A percentile compares a stretch with the other conserved stretches of the same genome.
phyloP scores from a whole-genome alignment of 768 basidiomycete species.

The Ramaria sp. region DNA sequence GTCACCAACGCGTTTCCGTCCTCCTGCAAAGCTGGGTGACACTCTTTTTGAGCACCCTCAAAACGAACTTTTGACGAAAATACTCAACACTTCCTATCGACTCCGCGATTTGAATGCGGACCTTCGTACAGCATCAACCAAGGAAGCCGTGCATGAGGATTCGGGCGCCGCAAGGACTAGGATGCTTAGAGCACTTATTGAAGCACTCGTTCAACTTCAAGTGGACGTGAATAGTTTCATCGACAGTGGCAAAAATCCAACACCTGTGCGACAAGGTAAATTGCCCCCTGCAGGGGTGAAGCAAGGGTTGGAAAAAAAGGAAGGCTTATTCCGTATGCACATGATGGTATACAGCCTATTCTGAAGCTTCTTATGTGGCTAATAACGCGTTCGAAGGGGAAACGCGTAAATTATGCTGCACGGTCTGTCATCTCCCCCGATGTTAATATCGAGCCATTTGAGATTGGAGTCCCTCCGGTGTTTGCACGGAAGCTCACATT shows the following conservation, averaged over 20 bases:
- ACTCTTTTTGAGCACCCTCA: conserved; percentile 93
- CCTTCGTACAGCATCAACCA: conserved; percentile 50
- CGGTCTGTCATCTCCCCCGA: conserved; percentile 99
- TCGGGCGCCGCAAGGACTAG: conserved; percentile 43
- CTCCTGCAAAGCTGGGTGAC: conserved; percentile 85
- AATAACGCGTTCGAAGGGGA: conserved; percentile 51
- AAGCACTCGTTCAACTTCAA: conserved; percentile 81
- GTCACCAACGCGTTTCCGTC: conserved; percentile 91
- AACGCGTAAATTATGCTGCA: conserved; percentile 98
- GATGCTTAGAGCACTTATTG: conserved; percentile 60
- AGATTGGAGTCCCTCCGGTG: conserved; percentile 96
- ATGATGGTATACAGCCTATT: conserved; percentile 71
- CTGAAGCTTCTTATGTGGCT: neutral
- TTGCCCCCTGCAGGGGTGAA: conserved; percentile 90
- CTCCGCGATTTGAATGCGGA: conserved; percentile 67
- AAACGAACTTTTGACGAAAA: conserved; percentile 77
- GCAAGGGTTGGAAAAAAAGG: conserved; percentile 97
- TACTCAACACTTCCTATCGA: conserved; percentile 71
- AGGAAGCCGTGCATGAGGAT: conserved; percentile 29
- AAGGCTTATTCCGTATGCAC: conserved; percentile 93
- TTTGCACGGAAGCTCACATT: conserved; percentile 96
- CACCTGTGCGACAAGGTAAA: conserved; percentile 75
- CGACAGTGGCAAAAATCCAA: conserved; percentile 92
- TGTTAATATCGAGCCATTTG: conserved; percentile 97
- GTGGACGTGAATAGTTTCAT: conserved; percentile 94